Conservation (phyloP, 805 yeast genomes). For the Sugiyamaella marilandica region DNA sequence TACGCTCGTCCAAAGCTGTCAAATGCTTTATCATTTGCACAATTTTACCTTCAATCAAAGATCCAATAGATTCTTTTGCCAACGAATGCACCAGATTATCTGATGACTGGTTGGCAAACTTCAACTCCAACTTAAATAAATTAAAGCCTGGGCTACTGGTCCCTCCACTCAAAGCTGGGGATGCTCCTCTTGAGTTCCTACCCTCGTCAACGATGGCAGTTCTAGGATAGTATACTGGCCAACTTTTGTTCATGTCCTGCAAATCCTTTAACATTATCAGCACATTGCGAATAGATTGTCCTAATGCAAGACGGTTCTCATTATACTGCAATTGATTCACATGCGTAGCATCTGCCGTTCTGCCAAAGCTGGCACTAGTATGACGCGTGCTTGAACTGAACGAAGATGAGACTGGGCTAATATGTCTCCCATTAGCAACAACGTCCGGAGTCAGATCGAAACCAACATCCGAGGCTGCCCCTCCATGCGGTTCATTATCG, state of each 20-base stretch:
- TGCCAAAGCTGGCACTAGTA: slow-evolving; percentile 5
- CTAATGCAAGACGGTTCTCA: slow-evolving; percentile 61
- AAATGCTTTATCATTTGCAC: slow-evolving; percentile 63
- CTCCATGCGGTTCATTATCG: background rate
- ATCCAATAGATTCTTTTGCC: slow-evolving; percentile 65
- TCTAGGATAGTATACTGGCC: slow-evolving; percentile 32
- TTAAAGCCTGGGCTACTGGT: slow-evolving; percentile 38
- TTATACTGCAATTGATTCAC: slow-evolving; percentile 73
- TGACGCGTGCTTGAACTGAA: background rate
- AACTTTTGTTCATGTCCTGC: slow-evolving; percentile 24
- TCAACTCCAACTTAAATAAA: slow-evolving; percentile 58
- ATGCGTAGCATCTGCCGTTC: slow-evolving; percentile 39
- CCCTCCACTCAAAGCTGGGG: background rate
- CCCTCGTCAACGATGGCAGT: slow-evolving; percentile 4
- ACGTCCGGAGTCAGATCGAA: slow-evolving; percentile 24
- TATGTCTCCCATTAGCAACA: slow-evolving; percentile 24
- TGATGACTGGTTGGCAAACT: slow-evolving; percentile 42
- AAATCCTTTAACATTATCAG: slow-evolving; percentile 27
- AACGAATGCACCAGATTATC: slow-evolving; percentile 47
- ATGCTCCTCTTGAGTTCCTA: background rate
- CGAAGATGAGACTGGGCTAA: slow-evolving; percentile 13
- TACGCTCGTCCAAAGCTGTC: slow-evolving; percentile 66
- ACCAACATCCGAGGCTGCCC: slow-evolving; percentile 1
- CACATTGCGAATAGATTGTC: slow-evolving; percentile 38
- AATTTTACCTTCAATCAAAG: slow-evolving; percentile 65